Evolutionary conservation across 2,329 filamentous ascomycete genomes (phyloP).

Genomic region (Colletotrichum caudatum): DNA sequence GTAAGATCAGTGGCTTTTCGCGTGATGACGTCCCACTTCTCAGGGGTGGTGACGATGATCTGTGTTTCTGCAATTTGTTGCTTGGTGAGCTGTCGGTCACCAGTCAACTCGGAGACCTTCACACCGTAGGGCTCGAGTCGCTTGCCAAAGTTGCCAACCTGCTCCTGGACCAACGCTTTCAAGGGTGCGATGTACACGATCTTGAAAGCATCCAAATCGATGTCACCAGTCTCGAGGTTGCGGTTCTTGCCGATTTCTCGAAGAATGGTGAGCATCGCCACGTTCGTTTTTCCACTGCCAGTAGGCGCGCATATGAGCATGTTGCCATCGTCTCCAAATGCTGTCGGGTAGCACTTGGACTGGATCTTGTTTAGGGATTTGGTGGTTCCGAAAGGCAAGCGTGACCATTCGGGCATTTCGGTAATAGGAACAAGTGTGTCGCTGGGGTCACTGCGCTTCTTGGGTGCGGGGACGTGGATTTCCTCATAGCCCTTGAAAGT

Average conservation of each 20-base stretch:
- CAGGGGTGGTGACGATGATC: constrained; percentile 96
- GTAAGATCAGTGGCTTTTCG: constrained; percentile 96
- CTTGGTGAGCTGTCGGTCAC: constrained; percentile 97
- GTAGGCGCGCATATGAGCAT: constrained; percentile 98
- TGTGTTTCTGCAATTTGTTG: constrained; percentile 98
- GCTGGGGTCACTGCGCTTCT: constrained; percentile 83
- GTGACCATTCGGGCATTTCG: constrained; percentile 93
- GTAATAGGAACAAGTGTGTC: constrained; percentile 86
- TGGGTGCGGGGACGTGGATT: constrained; percentile 94
- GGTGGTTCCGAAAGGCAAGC: constrained; percentile 84
- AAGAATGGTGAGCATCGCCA: constrained; percentile 96
- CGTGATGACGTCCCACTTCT: constrained; percentile 99
- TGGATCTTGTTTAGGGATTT: constrained; percentile 95
- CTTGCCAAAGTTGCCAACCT: constrained; percentile 97
- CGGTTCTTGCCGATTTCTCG: constrained; percentile 97
- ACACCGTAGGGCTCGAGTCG: constrained; percentile 92
- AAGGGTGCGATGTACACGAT: constrained; percentile 97
- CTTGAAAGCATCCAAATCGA: constrained; percentile 96
- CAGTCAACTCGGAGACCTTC: constrained; percentile 93
- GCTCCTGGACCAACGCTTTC: constrained; percentile 96
- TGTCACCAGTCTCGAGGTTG: constrained; percentile 88
- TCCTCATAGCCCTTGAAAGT: constrained; percentile 99
- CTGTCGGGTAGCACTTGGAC: constrained; percentile 90
- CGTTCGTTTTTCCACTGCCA: constrained; percentile 97
- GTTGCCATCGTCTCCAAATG: constrained; percentile 94